Evolutionary conservation across 164 flowering plant genomes (phyloP).

Genomic region (Protea cynaroides): DNA sequence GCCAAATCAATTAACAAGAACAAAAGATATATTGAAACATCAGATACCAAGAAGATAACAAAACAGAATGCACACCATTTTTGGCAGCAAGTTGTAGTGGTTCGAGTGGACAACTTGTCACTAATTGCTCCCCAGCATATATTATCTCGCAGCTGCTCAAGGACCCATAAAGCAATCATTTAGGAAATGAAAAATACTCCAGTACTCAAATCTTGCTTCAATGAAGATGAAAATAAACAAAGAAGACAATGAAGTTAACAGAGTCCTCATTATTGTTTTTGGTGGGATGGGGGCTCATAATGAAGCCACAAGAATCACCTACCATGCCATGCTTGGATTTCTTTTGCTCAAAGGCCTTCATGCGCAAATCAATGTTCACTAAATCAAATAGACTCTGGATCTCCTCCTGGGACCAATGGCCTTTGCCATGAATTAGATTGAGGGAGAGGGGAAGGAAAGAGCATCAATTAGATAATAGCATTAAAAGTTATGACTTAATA

Average conservation of each 20-base stretch:
- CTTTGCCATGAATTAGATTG: constrained; percentile 16
- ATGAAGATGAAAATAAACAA: background rate
- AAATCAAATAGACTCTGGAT: constrained; percentile 56
- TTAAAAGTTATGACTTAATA: background rate
- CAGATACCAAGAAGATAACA: background rate
- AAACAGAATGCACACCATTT: constrained; percentile 45
- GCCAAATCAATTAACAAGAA: background rate
- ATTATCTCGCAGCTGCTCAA: constrained; percentile 47
- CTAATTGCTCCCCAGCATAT: constrained; percentile 62
- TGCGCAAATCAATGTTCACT: constrained; percentile 51
- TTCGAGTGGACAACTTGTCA: constrained; percentile 38
- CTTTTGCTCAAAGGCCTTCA: constrained; percentile 42
- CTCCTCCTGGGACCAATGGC: constrained; percentile 66
- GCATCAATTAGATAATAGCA: background rate
- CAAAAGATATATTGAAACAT: background rate
- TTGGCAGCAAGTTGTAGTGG: constrained; percentile 25
- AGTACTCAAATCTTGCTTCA: background rate
- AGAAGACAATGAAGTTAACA: background rate
- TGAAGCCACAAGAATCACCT: background rate
- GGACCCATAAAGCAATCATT: background rate
- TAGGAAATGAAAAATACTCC: background rate
- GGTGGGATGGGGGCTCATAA: background rate
- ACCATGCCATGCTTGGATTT: constrained; percentile 61
- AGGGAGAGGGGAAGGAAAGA: background rate
- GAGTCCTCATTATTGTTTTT: no score